Evolutionary conservation across 176 grass and related monocot species (phyloP), one percentile per base, ranked within the genome.

Genomic region (Dendrocalamus sinicus): DNA sequence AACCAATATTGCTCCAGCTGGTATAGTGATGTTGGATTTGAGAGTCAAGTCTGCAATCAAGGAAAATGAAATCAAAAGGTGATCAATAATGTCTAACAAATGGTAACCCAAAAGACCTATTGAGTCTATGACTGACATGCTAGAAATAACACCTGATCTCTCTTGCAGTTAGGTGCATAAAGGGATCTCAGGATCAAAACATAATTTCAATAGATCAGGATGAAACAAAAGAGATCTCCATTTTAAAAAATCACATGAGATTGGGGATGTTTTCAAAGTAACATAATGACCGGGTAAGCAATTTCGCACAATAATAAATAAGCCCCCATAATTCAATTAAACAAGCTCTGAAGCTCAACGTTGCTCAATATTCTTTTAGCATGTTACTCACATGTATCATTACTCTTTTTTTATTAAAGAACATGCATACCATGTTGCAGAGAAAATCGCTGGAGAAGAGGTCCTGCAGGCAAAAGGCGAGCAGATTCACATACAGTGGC

Each of bases 371-470:
- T 43, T 44, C 23, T 60, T n/a, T 54, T 59, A 60, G 17, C 26
- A 60, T 13, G 57, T 55, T 26, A 78, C 40, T 71, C 10, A 24
- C 52, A 63, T 63, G 23, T 48, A 47, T 60, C 19, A 14, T 30
- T 76, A 44, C 45, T 41, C 5, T n/a, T n/a, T n/a, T 30, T 12
- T 69, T 74, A 53, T 45, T 28, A 43, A 53, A 9, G 70, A 73
- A 23, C 28, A 40, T 66, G 60, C 69, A 46, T 89, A 99, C 97
- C 92, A 6, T 92, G 88, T 84, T 91, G 88, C 70, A 94, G 66
- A 71, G 92, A 99, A 86, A 94, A 99, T 83, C 97, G 77, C 80
- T 99, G 97, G 64, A 99, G 88, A 88, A 99, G 91, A 80, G 96
- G 97, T 78, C 92, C 97, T n/a, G 90, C 92, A 87, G 97, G 97